These are phyloP conservation scores for Alternaria tenuissima DNA, from an alignment of 2,329 filamentous ascomycete genomes.

Conservation along the genomic window DNA sequence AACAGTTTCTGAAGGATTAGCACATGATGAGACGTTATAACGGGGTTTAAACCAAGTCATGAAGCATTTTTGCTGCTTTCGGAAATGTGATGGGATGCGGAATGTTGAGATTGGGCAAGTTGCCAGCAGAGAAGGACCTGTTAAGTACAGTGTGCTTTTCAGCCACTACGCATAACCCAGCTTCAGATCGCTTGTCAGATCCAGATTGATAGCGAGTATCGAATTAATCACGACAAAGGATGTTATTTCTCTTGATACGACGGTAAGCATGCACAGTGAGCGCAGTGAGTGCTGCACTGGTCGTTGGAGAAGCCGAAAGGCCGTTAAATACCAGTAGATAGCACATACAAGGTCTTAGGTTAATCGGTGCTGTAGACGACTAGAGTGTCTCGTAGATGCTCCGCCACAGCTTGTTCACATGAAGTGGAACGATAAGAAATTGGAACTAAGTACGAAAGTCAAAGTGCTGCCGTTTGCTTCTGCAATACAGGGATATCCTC, in stretches of 20 bases:
- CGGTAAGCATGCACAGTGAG: not conserved
- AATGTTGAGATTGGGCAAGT: not conserved
- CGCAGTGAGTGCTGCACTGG: not conserved
- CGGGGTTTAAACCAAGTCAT: not conserved
- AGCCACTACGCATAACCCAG: too few species aligned
- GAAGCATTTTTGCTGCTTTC: not conserved
- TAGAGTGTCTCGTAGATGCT: not conserved
- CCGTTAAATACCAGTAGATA: not conserved
- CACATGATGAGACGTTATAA: not conserved
- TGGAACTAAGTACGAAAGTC: not conserved
- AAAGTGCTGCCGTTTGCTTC: not conserved
- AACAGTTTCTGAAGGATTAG: not conserved
- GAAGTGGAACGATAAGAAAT: not conserved
- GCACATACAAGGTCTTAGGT: too few species aligned
- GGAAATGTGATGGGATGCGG: too few species aligned
- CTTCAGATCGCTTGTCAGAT: too few species aligned
- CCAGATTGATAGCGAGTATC: too few species aligned
- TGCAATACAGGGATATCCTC: not conserved
- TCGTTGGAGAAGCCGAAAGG: not conserved
- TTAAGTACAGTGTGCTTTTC: too few species aligned
- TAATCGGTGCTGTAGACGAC: too few species aligned
- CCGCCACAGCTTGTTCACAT: not conserved
- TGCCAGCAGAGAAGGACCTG: too few species aligned
- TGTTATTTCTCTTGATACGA: not conserved
- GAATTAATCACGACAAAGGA: not conserved